phyloP scores from a whole-genome alignment of 192 early-diverging fungal genomes.

The Endogone sp. region DNA sequence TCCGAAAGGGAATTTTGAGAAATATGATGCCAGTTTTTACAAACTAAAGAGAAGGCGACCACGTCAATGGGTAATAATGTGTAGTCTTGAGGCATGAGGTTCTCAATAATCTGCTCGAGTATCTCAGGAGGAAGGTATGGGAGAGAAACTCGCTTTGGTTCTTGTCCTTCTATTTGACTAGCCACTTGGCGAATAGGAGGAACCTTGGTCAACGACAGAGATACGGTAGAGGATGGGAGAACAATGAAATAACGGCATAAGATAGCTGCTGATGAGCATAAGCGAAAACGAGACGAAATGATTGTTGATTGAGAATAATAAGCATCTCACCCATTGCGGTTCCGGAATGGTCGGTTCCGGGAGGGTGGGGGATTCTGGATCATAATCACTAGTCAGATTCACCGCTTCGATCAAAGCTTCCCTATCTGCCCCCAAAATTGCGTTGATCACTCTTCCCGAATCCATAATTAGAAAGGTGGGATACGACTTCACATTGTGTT shows the following conservation, averaged over 20 bases:
- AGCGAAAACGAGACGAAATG: too few relatives aligned
- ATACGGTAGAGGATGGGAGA: background rate
- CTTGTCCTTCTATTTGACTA: background rate
- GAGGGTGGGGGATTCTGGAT: too few relatives aligned
- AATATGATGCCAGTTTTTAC: background rate
- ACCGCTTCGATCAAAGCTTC: background rate
- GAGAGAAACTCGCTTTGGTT: background rate
- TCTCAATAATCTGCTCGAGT: background rate
- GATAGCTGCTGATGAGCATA: too few relatives aligned
- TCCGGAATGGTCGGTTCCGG: too few relatives aligned
- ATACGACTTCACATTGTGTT: too few relatives aligned
- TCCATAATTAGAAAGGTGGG: too few relatives aligned
- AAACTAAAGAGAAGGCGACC: background rate
- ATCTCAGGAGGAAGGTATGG: background rate
- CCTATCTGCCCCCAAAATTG: too few relatives aligned
- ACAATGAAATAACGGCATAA: too few relatives aligned
- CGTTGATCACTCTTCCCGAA: too few relatives aligned
- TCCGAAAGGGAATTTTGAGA: background rate
- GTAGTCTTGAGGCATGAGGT: background rate
- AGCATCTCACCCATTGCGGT: too few relatives aligned
- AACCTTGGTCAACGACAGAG: background rate
- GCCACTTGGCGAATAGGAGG: background rate
- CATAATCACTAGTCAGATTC: background rate
- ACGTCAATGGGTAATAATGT: background rate
- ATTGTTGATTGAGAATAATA: too few relatives aligned